Percentiles rank a stretch among this genome's conserved stretches.
These are phyloP conservation scores for Nitzschia sp. DNA, from an alignment of 108 stramenopile species.

Conservation along the genomic window DNA sequence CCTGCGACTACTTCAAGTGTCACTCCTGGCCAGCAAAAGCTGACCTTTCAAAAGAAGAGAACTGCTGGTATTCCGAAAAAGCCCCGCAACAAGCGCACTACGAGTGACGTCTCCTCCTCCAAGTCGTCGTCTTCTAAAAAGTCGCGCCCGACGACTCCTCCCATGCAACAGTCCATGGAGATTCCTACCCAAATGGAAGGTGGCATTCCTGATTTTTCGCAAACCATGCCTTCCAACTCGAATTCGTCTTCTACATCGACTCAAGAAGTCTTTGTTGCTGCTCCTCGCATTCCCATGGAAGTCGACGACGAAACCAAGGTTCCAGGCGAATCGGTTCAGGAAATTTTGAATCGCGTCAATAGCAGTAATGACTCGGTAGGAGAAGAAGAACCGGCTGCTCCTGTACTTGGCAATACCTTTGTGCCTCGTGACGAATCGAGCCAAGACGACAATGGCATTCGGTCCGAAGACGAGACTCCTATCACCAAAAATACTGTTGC, in stretches of 20 bases:
- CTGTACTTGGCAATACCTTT: too few relatives aligned
- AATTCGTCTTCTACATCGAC: background rate
- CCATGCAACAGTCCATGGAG: background rate
- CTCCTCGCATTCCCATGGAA: background rate
- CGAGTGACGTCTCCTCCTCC: background rate
- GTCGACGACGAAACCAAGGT: background rate
- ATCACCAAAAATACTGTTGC: background rate
- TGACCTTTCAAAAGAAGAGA: constrained; percentile 30
- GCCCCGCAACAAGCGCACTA: constrained; percentile 7
- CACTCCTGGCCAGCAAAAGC: constrained; percentile 31
- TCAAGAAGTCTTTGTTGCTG: background rate
- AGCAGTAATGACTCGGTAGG: constrained; percentile 31
- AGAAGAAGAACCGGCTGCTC: too few relatives aligned
- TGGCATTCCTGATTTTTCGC: constrained; percentile 13
- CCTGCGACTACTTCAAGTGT: background rate
- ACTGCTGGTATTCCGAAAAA: constrained; percentile 14
- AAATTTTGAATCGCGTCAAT: constrained; percentile 32
- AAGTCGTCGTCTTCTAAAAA: constrained; percentile 5
- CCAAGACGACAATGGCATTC: too few relatives aligned
- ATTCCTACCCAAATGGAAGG: constrained; percentile 20
- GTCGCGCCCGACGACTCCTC: background rate
- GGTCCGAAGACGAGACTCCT: too few relatives aligned
- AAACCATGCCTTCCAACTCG: constrained; percentile 11
- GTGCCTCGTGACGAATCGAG: constrained; percentile 10
- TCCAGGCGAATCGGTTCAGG: constrained; percentile 15